These are phyloP conservation scores for Papilionanthe hybrid DNA, from an alignment of 116 monocot species.

Conservation along the genomic window DNA sequence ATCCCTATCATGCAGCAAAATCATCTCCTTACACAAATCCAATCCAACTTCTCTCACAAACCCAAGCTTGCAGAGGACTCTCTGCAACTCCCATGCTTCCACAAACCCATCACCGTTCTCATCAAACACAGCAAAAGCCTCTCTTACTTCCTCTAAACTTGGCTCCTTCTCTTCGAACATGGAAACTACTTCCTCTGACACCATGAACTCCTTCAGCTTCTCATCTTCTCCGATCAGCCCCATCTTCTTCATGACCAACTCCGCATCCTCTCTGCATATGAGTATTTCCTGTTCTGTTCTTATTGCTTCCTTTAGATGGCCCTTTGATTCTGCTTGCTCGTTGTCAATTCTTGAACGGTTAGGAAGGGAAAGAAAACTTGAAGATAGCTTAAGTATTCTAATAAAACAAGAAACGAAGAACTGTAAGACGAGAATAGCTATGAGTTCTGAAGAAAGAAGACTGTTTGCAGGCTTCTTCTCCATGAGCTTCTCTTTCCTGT, in stretches of 20 bases:
- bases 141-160: conserved; percentile 49
- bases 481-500: no score
- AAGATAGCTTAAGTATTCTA: no score
- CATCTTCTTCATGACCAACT: conserved; percentile 35
- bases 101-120: conserved; percentile 42
- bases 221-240: conserved; percentile 17
- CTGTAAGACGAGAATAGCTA: no score
- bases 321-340: no score
- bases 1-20: conserved; percentile 24
- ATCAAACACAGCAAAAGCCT: conserved; percentile 52
- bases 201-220: conserved; percentile 11
- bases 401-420: no score
- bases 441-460: no score
- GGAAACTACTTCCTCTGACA: conserved; percentile 17
- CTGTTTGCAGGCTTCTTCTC: no score
- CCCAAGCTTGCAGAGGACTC: conserved; percentile 33
- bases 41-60: conserved; percentile 12
- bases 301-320: no score
- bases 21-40: conserved; percentile 41
- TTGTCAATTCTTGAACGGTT: no score
- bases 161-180: conserved; percentile 57
- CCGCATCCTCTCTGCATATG: conserved; percentile 18
- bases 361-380: no score
- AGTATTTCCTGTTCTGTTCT: not conserved
- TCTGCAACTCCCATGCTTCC: conserved; percentile 43